Conservation (phyloP, 345 rosid species). For the Rhizophora apiculata region DNA sequence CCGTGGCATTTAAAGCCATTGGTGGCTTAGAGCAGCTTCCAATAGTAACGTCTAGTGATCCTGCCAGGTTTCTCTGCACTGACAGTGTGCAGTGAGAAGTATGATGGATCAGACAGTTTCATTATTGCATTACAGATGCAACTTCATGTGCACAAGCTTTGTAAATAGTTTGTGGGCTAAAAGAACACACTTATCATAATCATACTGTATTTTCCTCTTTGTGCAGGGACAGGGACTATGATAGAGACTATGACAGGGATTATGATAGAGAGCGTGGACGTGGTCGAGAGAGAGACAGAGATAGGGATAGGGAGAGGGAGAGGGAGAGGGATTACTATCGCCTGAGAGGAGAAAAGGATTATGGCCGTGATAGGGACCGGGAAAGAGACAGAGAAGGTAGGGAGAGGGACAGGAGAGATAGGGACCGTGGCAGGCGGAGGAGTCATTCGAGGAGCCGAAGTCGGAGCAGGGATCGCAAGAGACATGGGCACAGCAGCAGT, state of each 20-base stretch:
- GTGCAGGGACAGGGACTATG: slow-evolving; percentile 58
- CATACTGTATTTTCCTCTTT: slow-evolving; percentile 7
- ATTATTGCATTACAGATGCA: not conserved
- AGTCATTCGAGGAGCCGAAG: slow-evolving; percentile 62
- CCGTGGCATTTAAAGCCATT: slow-evolving; percentile 66
- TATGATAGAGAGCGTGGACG: slow-evolving; percentile 52
- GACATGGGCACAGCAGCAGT: slow-evolving; percentile 50
- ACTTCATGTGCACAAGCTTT: not conserved
- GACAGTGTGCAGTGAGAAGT: slow-evolving; percentile 99
- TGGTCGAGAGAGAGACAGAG: slow-evolving; percentile 32
- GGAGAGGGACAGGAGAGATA: slow-evolving; percentile 67
- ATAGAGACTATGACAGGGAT: slow-evolving; percentile 53
- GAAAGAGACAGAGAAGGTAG: slow-evolving; percentile 78
- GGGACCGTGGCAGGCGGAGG: slow-evolving; percentile 66
- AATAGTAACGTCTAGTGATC: slow-evolving; percentile 51
- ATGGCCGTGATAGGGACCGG: slow-evolving; percentile 70
- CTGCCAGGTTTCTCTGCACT: slow-evolving; percentile 98
- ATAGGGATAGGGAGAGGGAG: slow-evolving; percentile 36
- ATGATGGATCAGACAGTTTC: slow-evolving; percentile 79
- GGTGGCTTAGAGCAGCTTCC: slow-evolving; percentile 64
- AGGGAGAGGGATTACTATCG: slow-evolving; percentile 69
- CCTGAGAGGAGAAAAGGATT: slow-evolving; percentile 60
- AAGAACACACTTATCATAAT: not conserved
- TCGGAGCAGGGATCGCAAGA: slow-evolving; percentile 75
- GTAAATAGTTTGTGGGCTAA: not conserved